Evolutionary conservation across 352 stramenopile genomes (phyloP).

Genomic region (Pythium plurisporium): DNA sequence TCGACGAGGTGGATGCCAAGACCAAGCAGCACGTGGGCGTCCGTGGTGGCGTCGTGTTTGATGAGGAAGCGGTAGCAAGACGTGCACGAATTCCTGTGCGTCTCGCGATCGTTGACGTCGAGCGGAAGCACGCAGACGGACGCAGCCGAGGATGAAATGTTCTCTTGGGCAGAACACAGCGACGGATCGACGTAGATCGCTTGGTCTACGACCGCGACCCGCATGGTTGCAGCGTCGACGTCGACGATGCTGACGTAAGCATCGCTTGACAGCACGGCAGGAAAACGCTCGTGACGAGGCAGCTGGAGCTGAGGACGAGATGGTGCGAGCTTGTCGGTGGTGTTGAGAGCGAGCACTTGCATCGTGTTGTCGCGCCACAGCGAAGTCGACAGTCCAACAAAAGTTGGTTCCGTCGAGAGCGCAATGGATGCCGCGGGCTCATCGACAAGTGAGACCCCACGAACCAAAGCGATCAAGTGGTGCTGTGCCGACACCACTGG

Average conservation of each 20-base stretch:
- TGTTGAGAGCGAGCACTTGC: not conserved
- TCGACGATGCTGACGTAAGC: not conserved
- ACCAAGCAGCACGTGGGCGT: not conserved
- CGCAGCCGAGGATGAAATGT: not conserved
- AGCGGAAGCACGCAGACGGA: not conserved
- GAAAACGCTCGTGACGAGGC: not conserved
- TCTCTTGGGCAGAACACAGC: not conserved
- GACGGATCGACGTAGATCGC: not conserved
- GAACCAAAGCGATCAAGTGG: not conserved
- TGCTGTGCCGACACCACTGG: not conserved
- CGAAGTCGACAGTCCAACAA: not conserved
- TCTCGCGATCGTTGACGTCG: not conserved
- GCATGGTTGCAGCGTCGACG: not conserved
- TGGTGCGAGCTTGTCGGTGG: not conserved
- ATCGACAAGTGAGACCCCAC: not conserved
- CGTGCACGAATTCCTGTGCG: not conserved
- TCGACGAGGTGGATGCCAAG: not conserved
- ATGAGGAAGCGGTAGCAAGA: slow-evolving; percentile 1
- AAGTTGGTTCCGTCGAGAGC: not conserved
- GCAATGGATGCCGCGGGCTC: not conserved
- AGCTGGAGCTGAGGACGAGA: not conserved
- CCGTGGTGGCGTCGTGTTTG: not conserved
- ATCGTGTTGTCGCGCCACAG: not conserved
- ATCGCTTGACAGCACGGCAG: not conserved
- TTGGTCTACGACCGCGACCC: not conserved